A percentile compares a stretch with the other conserved stretches of the same genome.
phyloP scores from a whole-genome alignment of 2,329 filamentous ascomycete species.

The Penicillium sp. region DNA sequence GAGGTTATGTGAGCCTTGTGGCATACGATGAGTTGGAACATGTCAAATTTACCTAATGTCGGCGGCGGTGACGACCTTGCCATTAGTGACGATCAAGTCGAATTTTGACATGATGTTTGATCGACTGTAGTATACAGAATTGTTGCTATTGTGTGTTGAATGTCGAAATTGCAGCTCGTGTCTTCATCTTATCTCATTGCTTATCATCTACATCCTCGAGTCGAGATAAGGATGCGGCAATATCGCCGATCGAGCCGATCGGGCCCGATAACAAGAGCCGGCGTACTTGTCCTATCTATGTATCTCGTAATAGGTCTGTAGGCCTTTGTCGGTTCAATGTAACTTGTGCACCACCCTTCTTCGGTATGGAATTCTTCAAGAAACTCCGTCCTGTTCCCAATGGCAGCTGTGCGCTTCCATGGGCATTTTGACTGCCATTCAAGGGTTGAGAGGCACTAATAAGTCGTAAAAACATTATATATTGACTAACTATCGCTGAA shows the following conservation, averaged over 20 bases:
- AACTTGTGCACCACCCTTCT: too few species aligned
- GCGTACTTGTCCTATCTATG: background rate
- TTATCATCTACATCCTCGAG: background rate
- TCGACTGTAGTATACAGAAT: background rate
- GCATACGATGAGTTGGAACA: background rate
- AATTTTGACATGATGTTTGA: background rate
- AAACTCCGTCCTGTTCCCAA: too few species aligned
- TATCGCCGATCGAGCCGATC: background rate
- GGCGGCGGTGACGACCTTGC: background rate
- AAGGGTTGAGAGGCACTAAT: too few species aligned
- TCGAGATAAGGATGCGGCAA: background rate
- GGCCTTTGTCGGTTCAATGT: too few species aligned
- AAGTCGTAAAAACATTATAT: too few species aligned
- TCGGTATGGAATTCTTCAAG: too few species aligned
- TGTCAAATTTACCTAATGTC: background rate
- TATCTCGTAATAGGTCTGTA: too few species aligned
- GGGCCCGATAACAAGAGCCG: background rate
- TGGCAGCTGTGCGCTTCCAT: too few species aligned
- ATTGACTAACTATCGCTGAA: too few species aligned
- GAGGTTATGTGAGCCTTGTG: background rate
- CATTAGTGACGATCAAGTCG: conserved; percentile 1
- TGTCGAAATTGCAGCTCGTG: background rate
- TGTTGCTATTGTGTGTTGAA: background rate
- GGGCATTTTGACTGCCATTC: too few species aligned
- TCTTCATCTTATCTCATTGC: background rate